These are phyloP conservation scores for Monosporascus ibericus DNA, from an alignment of 2,329 filamentous ascomycete genomes.

Conservation along the genomic window DNA sequence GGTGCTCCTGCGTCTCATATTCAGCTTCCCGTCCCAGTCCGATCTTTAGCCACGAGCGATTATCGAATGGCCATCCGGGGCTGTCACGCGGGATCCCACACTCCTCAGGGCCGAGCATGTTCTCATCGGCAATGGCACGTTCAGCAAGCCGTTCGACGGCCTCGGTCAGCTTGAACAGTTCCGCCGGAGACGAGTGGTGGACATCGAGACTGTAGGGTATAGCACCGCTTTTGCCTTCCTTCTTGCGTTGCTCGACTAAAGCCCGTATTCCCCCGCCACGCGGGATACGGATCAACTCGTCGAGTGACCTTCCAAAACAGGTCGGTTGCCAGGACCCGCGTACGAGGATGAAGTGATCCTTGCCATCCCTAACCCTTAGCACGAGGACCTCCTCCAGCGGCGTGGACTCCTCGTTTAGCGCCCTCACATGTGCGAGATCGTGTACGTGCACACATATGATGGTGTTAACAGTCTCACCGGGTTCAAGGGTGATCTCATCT, in stretches of 20 bases:
- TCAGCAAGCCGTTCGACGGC: conserved; percentile 57
- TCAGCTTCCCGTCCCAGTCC: conserved; percentile 4
- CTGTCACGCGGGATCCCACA: conserved; percentile 43
- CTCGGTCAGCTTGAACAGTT: conserved; percentile 85
- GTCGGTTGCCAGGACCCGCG: conserved; percentile 74
- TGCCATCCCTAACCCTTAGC: conserved; percentile 72
- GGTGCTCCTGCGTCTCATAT: conserved; percentile 11
- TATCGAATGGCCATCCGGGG: conserved; percentile 54
- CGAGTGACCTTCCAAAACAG: conserved; percentile 78
- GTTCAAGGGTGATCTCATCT: conserved; percentile 62
- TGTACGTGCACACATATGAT: conserved; percentile 63
- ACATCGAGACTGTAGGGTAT: conserved; percentile 54
- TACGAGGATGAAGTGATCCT: conserved; percentile 87
- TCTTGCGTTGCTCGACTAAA: conserved; percentile 30
- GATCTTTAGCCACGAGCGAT: conserved; percentile 19
- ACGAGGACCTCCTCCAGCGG: conserved; percentile 82
- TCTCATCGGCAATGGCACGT: conserved; percentile 52
- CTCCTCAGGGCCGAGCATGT: conserved; percentile 50
- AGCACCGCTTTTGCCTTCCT: conserved; percentile 31
- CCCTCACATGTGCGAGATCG: conserved; percentile 55
- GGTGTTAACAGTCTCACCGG: conserved; percentile 74
- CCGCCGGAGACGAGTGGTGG: conserved; percentile 75
- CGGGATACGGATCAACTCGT: conserved; percentile 80
- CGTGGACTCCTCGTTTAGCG: conserved; percentile 62
- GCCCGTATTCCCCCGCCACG: conserved; percentile 63